Percentiles rank a stretch among this genome's conserved stretches.
These are phyloP conservation scores for Syncephalastrum racemosum DNA, from an alignment of 371 early-diverging fungal species.

Conservation along the genomic window DNA sequence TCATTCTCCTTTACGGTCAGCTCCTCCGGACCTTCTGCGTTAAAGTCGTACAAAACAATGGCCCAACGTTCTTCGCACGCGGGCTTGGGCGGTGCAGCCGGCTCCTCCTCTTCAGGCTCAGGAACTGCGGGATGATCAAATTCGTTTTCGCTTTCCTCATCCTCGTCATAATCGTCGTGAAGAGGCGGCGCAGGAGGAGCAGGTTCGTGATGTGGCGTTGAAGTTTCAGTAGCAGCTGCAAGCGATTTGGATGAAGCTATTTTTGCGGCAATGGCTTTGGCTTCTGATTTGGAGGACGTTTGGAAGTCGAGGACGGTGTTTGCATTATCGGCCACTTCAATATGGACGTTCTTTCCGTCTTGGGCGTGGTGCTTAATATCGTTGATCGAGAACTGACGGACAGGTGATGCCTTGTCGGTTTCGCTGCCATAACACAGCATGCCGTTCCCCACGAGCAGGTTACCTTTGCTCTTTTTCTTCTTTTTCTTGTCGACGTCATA, in stretches of 20 bases:
- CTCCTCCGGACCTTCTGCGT: conserved; percentile 75
- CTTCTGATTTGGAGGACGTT: conserved; percentile 66
- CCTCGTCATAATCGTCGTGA: background rate
- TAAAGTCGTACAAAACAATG: conserved; percentile 76
- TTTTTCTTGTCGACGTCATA: conserved; percentile 75
- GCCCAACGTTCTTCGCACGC: conserved; percentile 63
- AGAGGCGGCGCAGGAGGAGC: conserved; percentile 15
- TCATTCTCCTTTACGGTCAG: conserved; percentile 72
- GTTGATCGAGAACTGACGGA: conserved; percentile 62
- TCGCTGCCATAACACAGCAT: conserved; percentile 70
- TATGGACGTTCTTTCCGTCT: conserved; percentile 63
- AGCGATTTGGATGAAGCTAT: conserved; percentile 58
- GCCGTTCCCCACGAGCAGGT: conserved; percentile 66
- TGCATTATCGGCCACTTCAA: conserved; percentile 58
- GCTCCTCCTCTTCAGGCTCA: conserved; percentile 35
- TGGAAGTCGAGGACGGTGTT: conserved; percentile 65
- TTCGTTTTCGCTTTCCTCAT: conserved; percentile 1
- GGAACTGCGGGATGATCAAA: conserved; percentile 17
- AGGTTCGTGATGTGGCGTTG: conserved; percentile 15
- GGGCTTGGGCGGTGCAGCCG: conserved; percentile 16
- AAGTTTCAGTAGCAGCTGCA: conserved; percentile 26
- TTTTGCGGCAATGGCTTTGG: conserved; percentile 65
- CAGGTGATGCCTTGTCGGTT: conserved; percentile 71
- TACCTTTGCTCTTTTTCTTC: conserved; percentile 74
- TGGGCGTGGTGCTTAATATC: conserved; percentile 59